Evolutionary conservation across 2,329 filamentous ascomycete species (phyloP).

Genomic region (Scortechinia acanthostroma): DNA sequence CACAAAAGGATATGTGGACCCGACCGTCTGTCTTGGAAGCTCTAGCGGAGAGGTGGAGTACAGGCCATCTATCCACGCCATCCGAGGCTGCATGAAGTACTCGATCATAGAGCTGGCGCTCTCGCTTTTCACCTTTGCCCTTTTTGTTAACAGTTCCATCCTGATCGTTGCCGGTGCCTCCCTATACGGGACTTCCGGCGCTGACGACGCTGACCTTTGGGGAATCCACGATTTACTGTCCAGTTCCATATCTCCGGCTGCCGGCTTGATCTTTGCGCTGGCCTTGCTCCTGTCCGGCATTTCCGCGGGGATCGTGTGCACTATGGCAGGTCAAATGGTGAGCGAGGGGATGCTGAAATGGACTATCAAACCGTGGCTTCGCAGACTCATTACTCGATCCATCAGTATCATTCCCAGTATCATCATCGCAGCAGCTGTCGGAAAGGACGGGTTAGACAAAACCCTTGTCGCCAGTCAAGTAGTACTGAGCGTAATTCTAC

Average conservation of each 20-base stretch:
- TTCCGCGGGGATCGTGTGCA: constrained; percentile 80
- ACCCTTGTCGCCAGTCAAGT: constrained; percentile 17
- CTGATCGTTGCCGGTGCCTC: constrained; percentile 75
- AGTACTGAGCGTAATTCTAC: constrained; percentile 14
- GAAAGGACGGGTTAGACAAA: constrained; percentile 13
- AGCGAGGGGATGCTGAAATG: constrained; percentile 18
- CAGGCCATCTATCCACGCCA: constrained; percentile 65
- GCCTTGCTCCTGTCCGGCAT: constrained; percentile 74
- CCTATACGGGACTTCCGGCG: constrained; percentile 55
- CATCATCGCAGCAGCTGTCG: constrained; percentile 16
- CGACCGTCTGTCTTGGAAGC: constrained; percentile 1
- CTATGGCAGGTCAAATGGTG: constrained; percentile 71
- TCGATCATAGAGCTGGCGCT: constrained; percentile 65
- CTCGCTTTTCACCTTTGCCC: constrained; percentile 73
- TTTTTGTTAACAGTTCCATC: constrained; percentile 79
- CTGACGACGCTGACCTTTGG: constrained; percentile 70
- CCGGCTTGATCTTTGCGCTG: constrained; percentile 77
- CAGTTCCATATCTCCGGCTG: constrained; percentile 61
- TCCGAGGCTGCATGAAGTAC: constrained; percentile 67
- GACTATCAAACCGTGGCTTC: constrained; percentile 14
- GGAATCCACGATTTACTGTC: constrained; percentile 72
- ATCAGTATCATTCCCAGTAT: constrained; percentile 18
- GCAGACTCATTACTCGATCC: constrained; percentile 15
- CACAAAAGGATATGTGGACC: constrained; percentile 6
- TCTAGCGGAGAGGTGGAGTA: constrained; percentile 49